Base-by-base conservation (phyloP, 2,329 filamentous ascomycete genomes). In the Chaetomium globosum region DNA sequence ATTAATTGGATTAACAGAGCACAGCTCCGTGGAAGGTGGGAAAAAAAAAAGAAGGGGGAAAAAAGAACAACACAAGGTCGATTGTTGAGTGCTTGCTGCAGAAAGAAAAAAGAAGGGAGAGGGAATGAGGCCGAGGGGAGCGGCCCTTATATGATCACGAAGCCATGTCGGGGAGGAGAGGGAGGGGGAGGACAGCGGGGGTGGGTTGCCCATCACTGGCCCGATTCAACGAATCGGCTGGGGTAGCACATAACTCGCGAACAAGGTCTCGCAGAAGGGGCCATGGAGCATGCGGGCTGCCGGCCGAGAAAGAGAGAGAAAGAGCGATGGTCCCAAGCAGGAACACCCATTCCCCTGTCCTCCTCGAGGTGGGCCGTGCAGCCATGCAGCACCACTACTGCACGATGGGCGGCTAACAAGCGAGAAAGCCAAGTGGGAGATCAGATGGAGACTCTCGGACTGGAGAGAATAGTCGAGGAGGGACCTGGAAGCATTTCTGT, bases 11-110 rank as follows among this genome's bases (percentile, higher is more conserved):
- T 71, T 69, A 73, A 71, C 72, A 75, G 75, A 77, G 75, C 76
- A 75, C 76, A 75, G 76, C 75, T 77, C 75, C 73, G 71, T 67
- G 69, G 8, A 52, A 59, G 63, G 68, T 53, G 62, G 60, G 57
- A 57, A 48, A 61, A 53, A 64, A 56, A 65, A 66, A 65, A 66
- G 33, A 68, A 71, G 73, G 71, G 67, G 71, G 72, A 58, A 71
- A 69, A 70, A 71, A 75, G 39, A 75, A 78, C 81, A 83, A 85
- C 81, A 80, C 78, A 77, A 81, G 79, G 80, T 80, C 82, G 77
- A 76, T 73, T 74, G 80, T 83, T 83, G 78, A 81, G 74, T 80
- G 81, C 87, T 90, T 90, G 88, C 87, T 89, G 82, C 82, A 82
- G 87, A 86, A 73, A 73, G 74, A 74, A 79, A 78, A 77, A 80